Conservation (phyloP, 352 stramenopile genomes). For the Pythium aquatile region DNA sequence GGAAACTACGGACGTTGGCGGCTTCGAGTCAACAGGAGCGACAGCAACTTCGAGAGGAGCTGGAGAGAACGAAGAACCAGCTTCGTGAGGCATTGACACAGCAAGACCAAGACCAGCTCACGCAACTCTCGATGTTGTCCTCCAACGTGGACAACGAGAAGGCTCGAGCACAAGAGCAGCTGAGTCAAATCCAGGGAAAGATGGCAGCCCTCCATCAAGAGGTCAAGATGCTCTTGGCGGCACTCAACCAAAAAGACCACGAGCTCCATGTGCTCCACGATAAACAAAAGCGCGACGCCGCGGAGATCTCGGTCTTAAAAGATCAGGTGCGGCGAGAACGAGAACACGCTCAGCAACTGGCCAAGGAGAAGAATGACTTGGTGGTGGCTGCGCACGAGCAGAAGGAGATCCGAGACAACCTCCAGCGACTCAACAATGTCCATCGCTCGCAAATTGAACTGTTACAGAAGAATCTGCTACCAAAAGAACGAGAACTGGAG, state of each 20-base stretch:
- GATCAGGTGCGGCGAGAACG: constrained; percentile 39
- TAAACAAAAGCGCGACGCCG: constrained; percentile 28
- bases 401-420: constrained; percentile 42
- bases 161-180: constrained; percentile 32
- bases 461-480: constrained; percentile 62
- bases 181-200: constrained; percentile 48
- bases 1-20: background rate
- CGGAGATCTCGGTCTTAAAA: constrained; percentile 36
- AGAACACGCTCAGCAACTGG: constrained; percentile 26
- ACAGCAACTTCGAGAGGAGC: constrained; percentile 29
- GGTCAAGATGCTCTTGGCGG: constrained; percentile 66
- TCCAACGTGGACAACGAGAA: constrained; percentile 48
- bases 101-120: constrained; percentile 63
- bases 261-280: constrained; percentile 38
- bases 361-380: constrained; percentile 47
- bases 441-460: constrained; percentile 75
- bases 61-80: constrained; percentile 38
- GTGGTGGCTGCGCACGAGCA: constrained; percentile 35
- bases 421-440: constrained; percentile 65
- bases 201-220: constrained; percentile 59
- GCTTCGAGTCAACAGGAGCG: constrained; percentile 16
- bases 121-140: constrained; percentile 52
- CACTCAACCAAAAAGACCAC: constrained; percentile 59
- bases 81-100: constrained; percentile 56
- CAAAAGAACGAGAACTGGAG: constrained; percentile 62